phyloP scores from a whole-genome alignment of 345 rosid species.

The Murraya koenigii region DNA sequence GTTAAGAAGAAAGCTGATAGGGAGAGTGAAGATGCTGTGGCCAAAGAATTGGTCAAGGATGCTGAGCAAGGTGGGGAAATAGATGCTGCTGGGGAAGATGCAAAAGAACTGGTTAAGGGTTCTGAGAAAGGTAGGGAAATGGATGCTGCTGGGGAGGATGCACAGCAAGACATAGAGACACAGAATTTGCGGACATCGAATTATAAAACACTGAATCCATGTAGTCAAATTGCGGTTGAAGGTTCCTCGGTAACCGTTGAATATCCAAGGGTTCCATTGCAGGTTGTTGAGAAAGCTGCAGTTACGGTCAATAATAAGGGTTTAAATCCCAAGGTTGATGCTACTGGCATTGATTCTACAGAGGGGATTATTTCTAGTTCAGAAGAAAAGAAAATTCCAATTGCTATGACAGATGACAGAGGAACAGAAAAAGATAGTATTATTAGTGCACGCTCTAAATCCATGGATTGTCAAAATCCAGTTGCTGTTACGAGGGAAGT shows the following conservation, averaged over 20 bases:
- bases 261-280: neutral
- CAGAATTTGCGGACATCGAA: constrained; percentile 2
- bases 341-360: neutral
- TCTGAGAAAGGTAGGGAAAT: constrained; percentile 6
- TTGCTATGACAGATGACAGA: neutral
- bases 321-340: constrained; percentile 17
- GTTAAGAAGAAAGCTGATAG: neutral
- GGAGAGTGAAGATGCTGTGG: neutral
- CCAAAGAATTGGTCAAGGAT: neutral
- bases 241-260: constrained; percentile 5
- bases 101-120: neutral
- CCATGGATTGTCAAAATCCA: constrained; percentile 18
- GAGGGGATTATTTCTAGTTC: constrained; percentile 9
- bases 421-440: constrained; percentile 12
- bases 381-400: constrained; percentile 11
- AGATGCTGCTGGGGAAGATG: constrained; percentile 15
- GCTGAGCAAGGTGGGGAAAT: constrained; percentile 7
- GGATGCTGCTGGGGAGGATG: constrained; percentile 14
- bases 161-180: constrained; percentile 1
- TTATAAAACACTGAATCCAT: constrained; percentile 7
- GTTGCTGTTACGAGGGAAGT: constrained; percentile 26
- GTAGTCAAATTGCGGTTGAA: neutral
- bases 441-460: constrained; percentile 18
- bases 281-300: constrained; percentile 11
- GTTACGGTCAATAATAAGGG: neutral